Percentiles rank a stretch among this genome's conserved stretches.
These are phyloP conservation scores for Lasiodiplodia theobromae DNA, from an alignment of 2,329 filamentous ascomycete genomes.

Conservation along the genomic window DNA sequence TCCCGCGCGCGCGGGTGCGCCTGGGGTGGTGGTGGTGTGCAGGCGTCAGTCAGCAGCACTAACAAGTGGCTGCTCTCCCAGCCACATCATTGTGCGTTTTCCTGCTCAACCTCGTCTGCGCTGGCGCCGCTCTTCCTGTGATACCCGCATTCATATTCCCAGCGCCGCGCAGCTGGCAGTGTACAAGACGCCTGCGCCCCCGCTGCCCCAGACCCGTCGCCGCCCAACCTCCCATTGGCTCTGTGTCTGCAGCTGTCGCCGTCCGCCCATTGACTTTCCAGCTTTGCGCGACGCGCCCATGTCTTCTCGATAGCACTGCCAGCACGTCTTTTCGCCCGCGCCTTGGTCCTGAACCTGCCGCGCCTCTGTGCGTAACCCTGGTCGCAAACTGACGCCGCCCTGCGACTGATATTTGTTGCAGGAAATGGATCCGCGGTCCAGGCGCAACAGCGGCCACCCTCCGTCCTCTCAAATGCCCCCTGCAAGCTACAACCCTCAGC, in stretches of 20 bases:
- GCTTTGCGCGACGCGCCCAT: constrained; percentile 14
- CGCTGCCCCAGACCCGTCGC: background rate
- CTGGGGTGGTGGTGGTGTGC: constrained; percentile 13
- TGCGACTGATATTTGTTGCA: constrained; percentile 7
- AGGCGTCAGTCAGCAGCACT: constrained; percentile 11
- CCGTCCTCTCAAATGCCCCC: constrained; percentile 37
- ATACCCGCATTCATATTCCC: constrained; percentile 9
- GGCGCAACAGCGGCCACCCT: constrained; percentile 31
- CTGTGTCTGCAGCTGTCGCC: constrained; percentile 15
- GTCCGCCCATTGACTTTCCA: constrained; percentile 17
- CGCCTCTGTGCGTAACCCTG: constrained; percentile 4
- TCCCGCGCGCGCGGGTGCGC: constrained; percentile 7
- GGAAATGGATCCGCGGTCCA: constrained; percentile 22
- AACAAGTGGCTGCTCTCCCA: constrained; percentile 13
- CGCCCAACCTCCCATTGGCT: constrained; percentile 10
- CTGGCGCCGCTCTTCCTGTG: constrained; percentile 12
- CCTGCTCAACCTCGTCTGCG: constrained; percentile 5
- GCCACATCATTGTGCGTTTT: constrained; percentile 19
- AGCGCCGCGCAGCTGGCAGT: background rate
- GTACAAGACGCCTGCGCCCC: background rate
- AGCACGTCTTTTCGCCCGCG: background rate
- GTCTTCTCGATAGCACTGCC: constrained; percentile 6
- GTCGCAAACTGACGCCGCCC: constrained; percentile 6
- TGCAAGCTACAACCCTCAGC: constrained; percentile 39
- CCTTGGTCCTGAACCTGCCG: background rate